phyloP scores from a whole-genome alignment of 139 green algal species.

The Penium margaritaceum region DNA sequence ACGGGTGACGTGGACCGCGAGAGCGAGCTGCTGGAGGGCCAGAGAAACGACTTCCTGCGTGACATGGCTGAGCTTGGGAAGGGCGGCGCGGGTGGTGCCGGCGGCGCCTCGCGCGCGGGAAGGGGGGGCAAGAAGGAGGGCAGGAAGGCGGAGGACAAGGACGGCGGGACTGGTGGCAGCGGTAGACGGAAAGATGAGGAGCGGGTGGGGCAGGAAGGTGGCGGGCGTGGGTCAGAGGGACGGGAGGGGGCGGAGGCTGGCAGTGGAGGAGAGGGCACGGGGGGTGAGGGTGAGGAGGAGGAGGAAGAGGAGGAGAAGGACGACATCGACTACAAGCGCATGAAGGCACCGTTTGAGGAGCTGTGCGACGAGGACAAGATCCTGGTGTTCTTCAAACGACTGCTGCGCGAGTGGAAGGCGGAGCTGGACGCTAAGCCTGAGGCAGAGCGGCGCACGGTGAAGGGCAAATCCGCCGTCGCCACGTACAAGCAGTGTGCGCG shows the following conservation, averaged over 20 bases:
- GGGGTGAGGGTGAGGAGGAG: conserved; percentile 3
- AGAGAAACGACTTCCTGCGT: conserved; percentile 47
- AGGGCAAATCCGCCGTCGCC: conserved; percentile 35
- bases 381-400: conserved; percentile 41
- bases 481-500: conserved; percentile 69
- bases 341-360: conserved; percentile 31
- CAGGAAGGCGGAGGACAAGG: conserved; percentile 40
- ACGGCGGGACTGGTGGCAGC: conserved; percentile 16
- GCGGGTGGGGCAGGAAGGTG: conserved; percentile 4
- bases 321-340: conserved; percentile 41
- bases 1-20: conserved; percentile 31
- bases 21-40: conserved; percentile 39
- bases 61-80: conserved; percentile 28
- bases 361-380: conserved; percentile 46
- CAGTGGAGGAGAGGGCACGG: conserved; percentile 3
- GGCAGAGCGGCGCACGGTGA: conserved; percentile 41
- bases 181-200: too few relatives aligned
- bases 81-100: conserved; percentile 9
- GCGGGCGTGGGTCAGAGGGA: too few relatives aligned
- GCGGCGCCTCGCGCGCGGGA: too few relatives aligned
- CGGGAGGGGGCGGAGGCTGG: too few relatives aligned
- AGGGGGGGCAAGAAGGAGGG: too few relatives aligned
- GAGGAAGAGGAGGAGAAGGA: conserved; percentile 14
- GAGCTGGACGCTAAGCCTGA: conserved; percentile 71
- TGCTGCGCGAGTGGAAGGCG: conserved; percentile 75